Evolutionary conservation across 768 basidiomycete genomes (phyloP), one percentile per base, ranked within the genome.

Genomic region (Pulveroboletus frians): DNA sequence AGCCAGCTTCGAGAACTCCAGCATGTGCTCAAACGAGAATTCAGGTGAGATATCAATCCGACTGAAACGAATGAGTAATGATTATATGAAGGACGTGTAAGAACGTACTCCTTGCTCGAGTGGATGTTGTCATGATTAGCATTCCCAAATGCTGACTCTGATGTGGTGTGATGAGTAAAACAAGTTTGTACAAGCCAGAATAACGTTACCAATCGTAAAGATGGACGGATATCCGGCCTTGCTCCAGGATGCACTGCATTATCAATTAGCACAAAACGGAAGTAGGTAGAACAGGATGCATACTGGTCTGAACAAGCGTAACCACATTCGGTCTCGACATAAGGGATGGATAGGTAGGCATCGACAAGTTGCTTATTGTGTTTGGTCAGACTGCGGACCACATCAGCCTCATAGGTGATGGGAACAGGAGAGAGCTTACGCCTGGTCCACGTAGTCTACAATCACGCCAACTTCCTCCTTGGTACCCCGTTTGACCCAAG

Each of bases 261-360:
- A 29, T 29, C 23, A 55, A 57, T 66, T 13, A 48, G 41, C 23
- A 46, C 56, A 63, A 66, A 61, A 54, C 60, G 56, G 0, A 52
- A 43, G 8, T 14, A 34, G 10, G 14, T 5, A 2, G 34, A 56
- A 58, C 43, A 34, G 59, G 71, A 67, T 52, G 53, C 75, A 63
- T 71, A 91, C 88, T 94, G 92, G 68, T 95, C 92, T 57, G 87
- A 90, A 75, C 92, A 96, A 45, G 91, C 92, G 62, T 96, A 95
- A 31, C 88, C 91, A 71, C 93, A 95, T 73, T 85, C 76, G 49
- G 93, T 96, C 74, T 89, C 82, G 23, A 54, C 65, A 58, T 80
- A 90, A 23, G 92, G 92, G 55, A 95, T 92, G 62, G 81, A 77
- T 47, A 94, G 78, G 65, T 96, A 96, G 50, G 71, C 59, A 29